Evolutionary conservation across 2,329 filamentous ascomycete species (phyloP).

Genomic region (Metarhizium rileyi): DNA sequence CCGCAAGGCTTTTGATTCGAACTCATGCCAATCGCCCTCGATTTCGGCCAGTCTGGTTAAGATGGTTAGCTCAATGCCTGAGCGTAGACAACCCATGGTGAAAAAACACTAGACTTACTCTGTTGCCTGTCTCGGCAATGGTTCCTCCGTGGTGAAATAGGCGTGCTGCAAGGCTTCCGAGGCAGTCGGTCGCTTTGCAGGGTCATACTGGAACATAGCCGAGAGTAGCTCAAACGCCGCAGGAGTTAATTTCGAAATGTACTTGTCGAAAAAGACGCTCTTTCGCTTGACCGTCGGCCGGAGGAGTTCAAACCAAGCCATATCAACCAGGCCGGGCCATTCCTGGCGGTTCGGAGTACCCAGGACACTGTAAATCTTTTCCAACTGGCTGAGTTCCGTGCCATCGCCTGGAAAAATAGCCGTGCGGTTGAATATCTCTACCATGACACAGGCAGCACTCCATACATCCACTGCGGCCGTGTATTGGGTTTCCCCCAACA

Average conservation of each 20-base stretch:
- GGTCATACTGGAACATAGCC: slow-evolving; percentile 85
- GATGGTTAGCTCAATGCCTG: neutral
- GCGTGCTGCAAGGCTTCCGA: slow-evolving; percentile 75
- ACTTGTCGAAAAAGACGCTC: slow-evolving; percentile 74
- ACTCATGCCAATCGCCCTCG: slow-evolving; percentile 96
- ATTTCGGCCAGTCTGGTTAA: slow-evolving; percentile 58
- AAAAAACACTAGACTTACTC: slow-evolving; percentile 52
- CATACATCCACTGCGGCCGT: slow-evolving; percentile 87
- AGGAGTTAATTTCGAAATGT: slow-evolving; percentile 64
- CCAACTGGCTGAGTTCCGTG: slow-evolving; percentile 88
- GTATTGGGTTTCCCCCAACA: slow-evolving; percentile 84
- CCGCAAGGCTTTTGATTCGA: slow-evolving; percentile 88
- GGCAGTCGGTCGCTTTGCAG: slow-evolving; percentile 70
- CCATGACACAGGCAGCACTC: slow-evolving; percentile 93
- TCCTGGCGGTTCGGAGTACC: slow-evolving; percentile 77
- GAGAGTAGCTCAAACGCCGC: slow-evolving; percentile 75
- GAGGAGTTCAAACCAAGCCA: slow-evolving; percentile 94
- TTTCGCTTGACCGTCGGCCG: slow-evolving; percentile 64
- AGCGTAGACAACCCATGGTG: neutral
- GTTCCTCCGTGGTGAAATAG: slow-evolving; percentile 81
- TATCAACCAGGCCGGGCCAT: slow-evolving; percentile 85
- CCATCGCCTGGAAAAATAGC: slow-evolving; percentile 95
- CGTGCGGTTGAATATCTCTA: slow-evolving; percentile 89
- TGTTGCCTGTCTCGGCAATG: slow-evolving; percentile 62
- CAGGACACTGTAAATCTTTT: slow-evolving; percentile 90